Conservation (phyloP, 768 basidiomycete genomes). For the Lactarius sp. region DNA sequence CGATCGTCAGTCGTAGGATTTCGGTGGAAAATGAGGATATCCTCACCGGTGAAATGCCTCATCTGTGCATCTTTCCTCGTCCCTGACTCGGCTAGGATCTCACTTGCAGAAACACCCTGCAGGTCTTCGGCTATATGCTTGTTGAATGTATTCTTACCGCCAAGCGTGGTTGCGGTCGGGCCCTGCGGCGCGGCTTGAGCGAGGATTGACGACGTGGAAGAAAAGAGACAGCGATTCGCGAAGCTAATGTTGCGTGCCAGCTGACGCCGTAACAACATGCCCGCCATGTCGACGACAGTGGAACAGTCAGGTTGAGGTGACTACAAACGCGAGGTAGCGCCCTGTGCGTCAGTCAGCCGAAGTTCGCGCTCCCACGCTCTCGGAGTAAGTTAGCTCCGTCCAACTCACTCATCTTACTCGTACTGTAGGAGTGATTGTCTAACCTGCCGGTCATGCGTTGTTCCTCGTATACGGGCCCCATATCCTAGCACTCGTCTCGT, state of each 20-base stretch:
- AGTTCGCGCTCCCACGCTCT: constrained; percentile 17
- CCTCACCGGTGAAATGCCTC: constrained; percentile 88
- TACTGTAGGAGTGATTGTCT: background rate
- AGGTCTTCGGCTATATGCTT: constrained; percentile 81
- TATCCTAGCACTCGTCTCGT: too few relatives aligned
- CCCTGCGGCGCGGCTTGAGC: constrained; percentile 28
- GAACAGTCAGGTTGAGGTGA: background rate
- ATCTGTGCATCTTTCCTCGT: constrained; percentile 70
- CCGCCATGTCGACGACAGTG: constrained; percentile 51
- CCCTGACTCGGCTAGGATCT: constrained; percentile 75
- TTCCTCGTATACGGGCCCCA: too few relatives aligned
- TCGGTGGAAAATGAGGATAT: constrained; percentile 17
- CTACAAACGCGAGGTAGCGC: background rate
- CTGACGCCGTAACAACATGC: constrained; percentile 58
- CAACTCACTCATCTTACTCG: background rate
- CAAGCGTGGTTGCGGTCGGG: constrained; percentile 30
- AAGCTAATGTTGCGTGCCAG: constrained; percentile 41
- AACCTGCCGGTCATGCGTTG: background rate
- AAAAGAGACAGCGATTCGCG: constrained; percentile 27
- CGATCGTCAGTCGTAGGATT: background rate
- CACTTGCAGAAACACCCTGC: constrained; percentile 70
- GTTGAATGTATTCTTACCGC: constrained; percentile 49
- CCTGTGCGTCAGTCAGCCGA: background rate
- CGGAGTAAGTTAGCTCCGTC: too few relatives aligned
- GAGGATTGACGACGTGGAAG: constrained; percentile 38